Evolutionary conservation across 139 green algal genomes (phyloP).

Genomic region (Coccomyxa sp.): DNA sequence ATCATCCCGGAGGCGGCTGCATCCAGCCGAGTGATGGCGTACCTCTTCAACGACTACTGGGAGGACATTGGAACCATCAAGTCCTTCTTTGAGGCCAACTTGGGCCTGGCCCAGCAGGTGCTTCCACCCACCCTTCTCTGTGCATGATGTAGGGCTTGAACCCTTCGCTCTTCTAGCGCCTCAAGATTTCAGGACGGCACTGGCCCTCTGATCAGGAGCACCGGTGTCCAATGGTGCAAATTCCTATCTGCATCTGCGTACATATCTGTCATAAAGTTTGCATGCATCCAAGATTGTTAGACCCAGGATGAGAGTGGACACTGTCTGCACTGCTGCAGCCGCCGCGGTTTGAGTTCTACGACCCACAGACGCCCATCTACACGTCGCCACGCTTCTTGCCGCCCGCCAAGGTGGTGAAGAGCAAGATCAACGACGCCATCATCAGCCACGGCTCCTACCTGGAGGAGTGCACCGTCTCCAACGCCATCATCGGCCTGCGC

Average conservation of each 20-base stretch:
- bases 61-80: slow-evolving; percentile 99
- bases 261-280: background rate
- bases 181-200: no score
- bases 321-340: slow-evolving; percentile 38
- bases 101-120: slow-evolving; percentile 79
- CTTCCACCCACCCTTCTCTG: background rate
- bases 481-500: slow-evolving; percentile 93
- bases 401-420: slow-evolving; percentile 87
- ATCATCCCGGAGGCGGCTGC: slow-evolving; percentile 83
- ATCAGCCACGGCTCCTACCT: slow-evolving; percentile 79
- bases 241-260: background rate
- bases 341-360: slow-evolving; percentile 95
- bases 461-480: slow-evolving; percentile 72
- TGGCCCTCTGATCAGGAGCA: no score
- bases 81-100: slow-evolving; percentile 98
- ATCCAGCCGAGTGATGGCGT: slow-evolving; percentile 72
- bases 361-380: slow-evolving; percentile 96
- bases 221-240: no score
- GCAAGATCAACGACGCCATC: slow-evolving; percentile 70
- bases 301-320: no score
- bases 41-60: slow-evolving; percentile 99
- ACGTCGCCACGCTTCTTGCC: slow-evolving; percentile 96
- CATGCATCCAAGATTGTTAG: no score
- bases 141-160: background rate
- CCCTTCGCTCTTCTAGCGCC: no score